Base-by-base conservation (phyloP, 2,329 filamentous ascomycete genomes). In the Microascus cirrosus region DNA sequence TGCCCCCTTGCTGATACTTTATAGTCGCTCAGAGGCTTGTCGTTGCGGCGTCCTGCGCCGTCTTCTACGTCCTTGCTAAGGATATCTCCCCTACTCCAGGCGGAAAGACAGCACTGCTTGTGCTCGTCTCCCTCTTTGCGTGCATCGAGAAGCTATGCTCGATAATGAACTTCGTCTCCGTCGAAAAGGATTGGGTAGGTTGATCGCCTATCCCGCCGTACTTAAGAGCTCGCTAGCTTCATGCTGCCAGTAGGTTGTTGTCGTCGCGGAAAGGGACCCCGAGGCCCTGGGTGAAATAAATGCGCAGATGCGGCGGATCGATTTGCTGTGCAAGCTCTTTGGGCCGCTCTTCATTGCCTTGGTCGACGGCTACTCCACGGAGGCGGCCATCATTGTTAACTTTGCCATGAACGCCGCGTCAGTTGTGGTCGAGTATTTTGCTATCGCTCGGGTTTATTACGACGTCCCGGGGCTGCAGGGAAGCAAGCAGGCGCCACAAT, bases 101-200 rank as follows among this genome's bases (percentile, higher is more conserved):
- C n/a, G n/a, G n/a, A n/a, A n/a, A n/a, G n/a, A n/a, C 36, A 12
- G 36, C 36, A 39, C n/a, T 39, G 36, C 69, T 79, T 45, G 66
- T 64, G 0, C 35, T 69, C 0, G 59, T 76, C 2, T 74, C 79
- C 0, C 20, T 81, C 0, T 70, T 89, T 52, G 84, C 85, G 0
- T 87, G 86, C 58, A 64, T 85, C 1, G 88, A 91, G 69, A 91
- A 90, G 66, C 68, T 89, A 10, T 77, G 75, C 15, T 77, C 83
- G 1, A 76, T 85, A 6, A 76, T 83, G 67, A 90, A 90, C 65
- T 74, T 81, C 0, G 80, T 90, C 1, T 75, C 87, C 0, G 77
- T 91, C 0, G 87, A 90, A 67, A 74, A 83, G 64, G 87, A 91
- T 63, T 90, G 87, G 86, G 77, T 82, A 62, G 20, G 65, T 39